Percentiles rank a stretch among this genome's conserved stretches.
phyloP scores from a whole-genome alignment of 2,329 filamentous ascomycete species.

The Phaeophleospora eucalypticola region DNA sequence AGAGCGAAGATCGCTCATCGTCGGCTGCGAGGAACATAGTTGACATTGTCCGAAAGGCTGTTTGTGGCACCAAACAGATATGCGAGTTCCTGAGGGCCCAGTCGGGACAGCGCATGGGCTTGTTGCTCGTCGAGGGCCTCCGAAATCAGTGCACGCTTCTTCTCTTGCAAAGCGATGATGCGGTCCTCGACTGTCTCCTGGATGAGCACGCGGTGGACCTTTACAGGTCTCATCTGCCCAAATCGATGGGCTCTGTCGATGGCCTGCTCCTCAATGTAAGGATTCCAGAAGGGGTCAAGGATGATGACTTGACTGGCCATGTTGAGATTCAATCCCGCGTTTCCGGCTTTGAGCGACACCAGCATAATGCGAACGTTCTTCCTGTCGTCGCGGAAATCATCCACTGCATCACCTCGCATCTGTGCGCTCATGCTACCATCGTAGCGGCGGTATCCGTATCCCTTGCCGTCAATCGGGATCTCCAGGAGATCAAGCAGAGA shows the following conservation, averaged over 20 bases:
- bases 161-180: conserved; percentile 72
- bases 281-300: conserved; percentile 92
- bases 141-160: conserved; percentile 73
- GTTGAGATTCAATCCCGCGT: conserved; percentile 81
- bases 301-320: conserved; percentile 82
- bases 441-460: conserved; percentile 63
- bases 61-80: conserved; percentile 58
- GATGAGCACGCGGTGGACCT: conserved; percentile 75
- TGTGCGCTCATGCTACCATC: conserved; percentile 69
- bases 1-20: not conserved
- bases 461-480: conserved; percentile 60
- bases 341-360: conserved; percentile 74
- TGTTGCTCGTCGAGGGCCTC: conserved; percentile 75
- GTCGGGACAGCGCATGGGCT: conserved; percentile 60
- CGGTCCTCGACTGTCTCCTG: conserved; percentile 80
- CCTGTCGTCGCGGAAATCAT: conserved; percentile 61
- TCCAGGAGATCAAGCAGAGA: conserved; percentile 73
- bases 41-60: conserved; percentile 22
- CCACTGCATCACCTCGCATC: conserved; percentile 63
- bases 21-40: conserved; percentile 12
- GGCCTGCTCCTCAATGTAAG: conserved; percentile 87
- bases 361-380: conserved; percentile 64
- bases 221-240: conserved; percentile 69
- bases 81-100: conserved; percentile 63
- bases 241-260: conserved; percentile 87